Percentiles rank a stretch among this genome's conserved stretches.
phyloP scores from a whole-genome alignment of 352 stramenopile species.

The Blastocystis sp. region DNA sequence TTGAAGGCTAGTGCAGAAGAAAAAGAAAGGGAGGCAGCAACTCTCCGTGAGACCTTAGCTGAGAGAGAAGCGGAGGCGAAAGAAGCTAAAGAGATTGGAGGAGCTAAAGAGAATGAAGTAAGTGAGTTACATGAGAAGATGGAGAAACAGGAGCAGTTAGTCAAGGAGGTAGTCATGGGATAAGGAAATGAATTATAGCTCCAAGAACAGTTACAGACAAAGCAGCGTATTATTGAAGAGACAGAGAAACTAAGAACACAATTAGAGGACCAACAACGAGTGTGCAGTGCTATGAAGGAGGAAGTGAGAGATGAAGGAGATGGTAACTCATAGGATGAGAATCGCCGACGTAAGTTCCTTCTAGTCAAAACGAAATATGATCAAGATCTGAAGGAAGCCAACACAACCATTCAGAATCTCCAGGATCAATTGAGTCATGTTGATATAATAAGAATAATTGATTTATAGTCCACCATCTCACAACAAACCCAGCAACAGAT shows the following conservation, averaged over 20 bases:
- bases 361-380: conserved; percentile 62
- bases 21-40: background rate
- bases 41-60: background rate
- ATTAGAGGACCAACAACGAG: background rate
- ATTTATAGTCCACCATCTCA: background rate
- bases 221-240: background rate
- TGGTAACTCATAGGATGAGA: conserved; percentile 8
- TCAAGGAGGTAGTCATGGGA: background rate
- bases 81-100: background rate
- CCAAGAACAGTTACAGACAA: background rate
- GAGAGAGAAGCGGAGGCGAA: background rate
- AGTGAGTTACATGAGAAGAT: background rate
- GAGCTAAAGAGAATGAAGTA: background rate
- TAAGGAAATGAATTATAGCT: background rate
- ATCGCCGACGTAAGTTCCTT: conserved; percentile 23
- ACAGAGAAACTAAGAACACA: background rate
- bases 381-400: background rate
- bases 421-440: background rate
- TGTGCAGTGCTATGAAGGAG: background rate
- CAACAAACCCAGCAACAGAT: background rate
- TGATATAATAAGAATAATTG: background rate
- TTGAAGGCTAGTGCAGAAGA: background rate
- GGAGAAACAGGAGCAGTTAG: background rate
- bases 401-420: background rate
- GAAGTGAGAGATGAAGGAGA: background rate